Evolutionary conservation across 1,284 basidiomycete genomes (phyloP).

Genomic region (Trichosporon sp.): DNA sequence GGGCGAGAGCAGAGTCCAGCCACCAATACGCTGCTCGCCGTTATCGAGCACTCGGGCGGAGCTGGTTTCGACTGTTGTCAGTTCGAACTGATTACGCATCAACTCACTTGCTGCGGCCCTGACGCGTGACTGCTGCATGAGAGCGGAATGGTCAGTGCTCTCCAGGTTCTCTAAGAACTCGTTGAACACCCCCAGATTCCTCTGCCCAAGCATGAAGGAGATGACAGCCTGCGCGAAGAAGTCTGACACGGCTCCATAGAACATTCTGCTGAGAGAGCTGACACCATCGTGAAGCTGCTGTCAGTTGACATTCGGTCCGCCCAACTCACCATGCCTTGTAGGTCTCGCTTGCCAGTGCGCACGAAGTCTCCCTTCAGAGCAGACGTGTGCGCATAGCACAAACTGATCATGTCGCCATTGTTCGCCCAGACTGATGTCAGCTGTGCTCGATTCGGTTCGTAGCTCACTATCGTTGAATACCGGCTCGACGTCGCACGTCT

Average conservation of each 20-base stretch:
- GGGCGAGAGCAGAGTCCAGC: slow-evolving; percentile 89
- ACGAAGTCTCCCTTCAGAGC: slow-evolving; percentile 93
- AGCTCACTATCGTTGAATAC: slow-evolving; percentile 77
- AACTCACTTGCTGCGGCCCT: slow-evolving; percentile 69
- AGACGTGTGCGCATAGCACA: slow-evolving; percentile 55
- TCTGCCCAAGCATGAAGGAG: slow-evolving; percentile 80
- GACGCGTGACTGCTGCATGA: slow-evolving; percentile 78
- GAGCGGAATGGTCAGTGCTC: slow-evolving; percentile 80
- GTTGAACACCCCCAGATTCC: slow-evolving; percentile 75
- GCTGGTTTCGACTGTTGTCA: slow-evolving; percentile 62
- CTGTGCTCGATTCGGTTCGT: not conserved
- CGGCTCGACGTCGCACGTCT: slow-evolving; percentile 57
- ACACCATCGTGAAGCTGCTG: slow-evolving; percentile 65
- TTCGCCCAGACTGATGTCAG: slow-evolving; percentile 69
- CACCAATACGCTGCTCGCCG: slow-evolving; percentile 70
- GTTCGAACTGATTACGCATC: slow-evolving; percentile 1
- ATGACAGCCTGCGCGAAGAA: slow-evolving; percentile 95
- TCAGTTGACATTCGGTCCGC: not conserved
- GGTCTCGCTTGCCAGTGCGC: slow-evolving; percentile 87
- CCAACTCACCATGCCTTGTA: slow-evolving; percentile 69
- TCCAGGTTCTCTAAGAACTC: slow-evolving; percentile 82
- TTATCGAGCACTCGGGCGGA: slow-evolving; percentile 73
- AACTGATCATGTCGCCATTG: slow-evolving; percentile 43
- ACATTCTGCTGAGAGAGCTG: slow-evolving; percentile 74
- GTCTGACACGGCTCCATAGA: slow-evolving; percentile 63